These are phyloP conservation scores for Gossypium gossypioides DNA, from an alignment of 441 rosid species.

Conservation along the genomic window DNA sequence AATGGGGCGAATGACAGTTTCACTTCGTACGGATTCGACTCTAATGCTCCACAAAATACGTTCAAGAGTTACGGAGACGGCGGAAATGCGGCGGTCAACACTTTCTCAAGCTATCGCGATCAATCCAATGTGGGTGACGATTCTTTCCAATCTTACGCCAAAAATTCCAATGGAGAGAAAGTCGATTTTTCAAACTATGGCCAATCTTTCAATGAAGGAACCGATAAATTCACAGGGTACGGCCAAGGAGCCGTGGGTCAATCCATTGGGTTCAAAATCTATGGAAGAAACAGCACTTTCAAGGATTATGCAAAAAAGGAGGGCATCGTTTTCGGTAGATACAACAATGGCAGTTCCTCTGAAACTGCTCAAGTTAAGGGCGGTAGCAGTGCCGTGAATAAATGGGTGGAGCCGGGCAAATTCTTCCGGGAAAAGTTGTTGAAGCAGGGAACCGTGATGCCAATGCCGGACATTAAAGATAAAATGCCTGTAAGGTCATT, in stretches of 20 bases:
- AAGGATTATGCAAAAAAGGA: slow-evolving; percentile 51
- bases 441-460: slow-evolving; percentile 61
- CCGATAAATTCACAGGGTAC: slow-evolving; percentile 60
- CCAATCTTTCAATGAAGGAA: slow-evolving; percentile 74
- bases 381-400: slow-evolving; percentile 50
- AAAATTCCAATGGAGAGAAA: slow-evolving; percentile 41
- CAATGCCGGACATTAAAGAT: slow-evolving; percentile 86
- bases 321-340: slow-evolving; percentile 39
- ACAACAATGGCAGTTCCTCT: slow-evolving; percentile 30
- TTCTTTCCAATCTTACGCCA: slow-evolving; percentile 63
- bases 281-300: slow-evolving; percentile 64
- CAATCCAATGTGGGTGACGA: slow-evolving; percentile 82
- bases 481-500: slow-evolving; percentile 95
- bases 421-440: slow-evolving; percentile 70
- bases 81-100: slow-evolving; percentile 44
- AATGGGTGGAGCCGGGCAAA: slow-evolving; percentile 91
- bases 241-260: slow-evolving; percentile 41
- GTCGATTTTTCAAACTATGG: slow-evolving; percentile 70
- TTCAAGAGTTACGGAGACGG: slow-evolving; percentile 62
- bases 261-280: slow-evolving; percentile 52
- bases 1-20: slow-evolving; percentile 55
- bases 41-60: slow-evolving; percentile 55
- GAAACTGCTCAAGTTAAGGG: slow-evolving; percentile 11
- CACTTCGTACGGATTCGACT: slow-evolving; percentile 58
- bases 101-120: slow-evolving; percentile 61